phyloP scores from a whole-genome alignment of 176 grass and related monocot genomes.

The Alopecurus myosuroides region DNA sequence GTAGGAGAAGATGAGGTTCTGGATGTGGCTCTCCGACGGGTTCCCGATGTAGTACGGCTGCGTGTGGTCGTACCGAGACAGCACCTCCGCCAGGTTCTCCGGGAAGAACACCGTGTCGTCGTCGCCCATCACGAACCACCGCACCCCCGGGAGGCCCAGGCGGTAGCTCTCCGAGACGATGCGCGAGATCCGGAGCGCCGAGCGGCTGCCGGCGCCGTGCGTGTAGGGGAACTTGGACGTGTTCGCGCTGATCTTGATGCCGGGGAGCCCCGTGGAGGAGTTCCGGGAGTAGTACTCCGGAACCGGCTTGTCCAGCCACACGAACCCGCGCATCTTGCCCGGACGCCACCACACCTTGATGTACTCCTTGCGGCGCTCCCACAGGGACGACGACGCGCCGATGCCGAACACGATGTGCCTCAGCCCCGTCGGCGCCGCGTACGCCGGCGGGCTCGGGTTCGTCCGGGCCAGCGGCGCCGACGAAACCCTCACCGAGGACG shows the following conservation, averaged over 20 bases:
- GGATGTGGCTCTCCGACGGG: constrained; percentile 64
- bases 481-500: not conserved
- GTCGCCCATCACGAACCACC: constrained; percentile 83
- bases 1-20: constrained; percentile 63
- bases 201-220: constrained; percentile 33
- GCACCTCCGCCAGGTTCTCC: constrained; percentile 63
- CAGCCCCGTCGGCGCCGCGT: constrained; percentile 21
- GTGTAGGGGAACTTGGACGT: constrained; percentile 44
- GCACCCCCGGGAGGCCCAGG: constrained; percentile 25
- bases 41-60: constrained; percentile 69
- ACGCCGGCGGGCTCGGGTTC: not conserved
- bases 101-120: constrained; percentile 84
- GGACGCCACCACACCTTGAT: constrained; percentile 16
- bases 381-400: constrained; percentile 35
- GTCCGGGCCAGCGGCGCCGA: not conserved
- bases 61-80: constrained; percentile 62
- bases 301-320: constrained; percentile 49
- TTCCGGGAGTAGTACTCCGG: constrained; percentile 18
- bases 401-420: constrained; percentile 56
- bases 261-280: constrained; percentile 14
- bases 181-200: constrained; percentile 45
- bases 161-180: constrained; percentile 51
- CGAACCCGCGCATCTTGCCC: constrained; percentile 32
- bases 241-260: constrained; percentile 27
- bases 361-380: constrained; percentile 27